Percentiles rank a stretch among this genome's conserved stretches.
Conservation (phyloP, 1,284 basidiomycete genomes). For the Apiotrichum montevideense region DNA sequence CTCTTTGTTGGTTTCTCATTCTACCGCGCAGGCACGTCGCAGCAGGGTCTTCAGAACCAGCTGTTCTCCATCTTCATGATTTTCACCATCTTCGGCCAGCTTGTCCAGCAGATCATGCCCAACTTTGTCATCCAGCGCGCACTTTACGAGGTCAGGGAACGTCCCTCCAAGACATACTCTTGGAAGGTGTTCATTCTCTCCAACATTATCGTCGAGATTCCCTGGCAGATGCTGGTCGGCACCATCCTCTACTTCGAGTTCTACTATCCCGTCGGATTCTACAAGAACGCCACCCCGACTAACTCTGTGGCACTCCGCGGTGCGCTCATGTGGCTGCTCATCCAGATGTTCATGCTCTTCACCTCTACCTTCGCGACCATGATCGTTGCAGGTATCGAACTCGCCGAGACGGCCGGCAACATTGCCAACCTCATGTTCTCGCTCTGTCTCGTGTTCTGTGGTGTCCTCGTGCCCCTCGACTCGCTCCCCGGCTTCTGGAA, state of each 20-base stretch:
- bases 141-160: slow-evolving; percentile 68
- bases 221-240: slow-evolving; percentile 51
- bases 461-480: slow-evolving; percentile 48
- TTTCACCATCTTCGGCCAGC: slow-evolving; percentile 46
- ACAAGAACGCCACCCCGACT: slow-evolving; percentile 42
- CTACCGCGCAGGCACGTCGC: slow-evolving; percentile 60
- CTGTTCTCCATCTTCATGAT: slow-evolving; percentile 57
- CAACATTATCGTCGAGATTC: slow-evolving; percentile 47
- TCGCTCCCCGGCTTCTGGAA: slow-evolving; percentile 64
- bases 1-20: slow-evolving; percentile 54
- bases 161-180: slow-evolving; percentile 69
- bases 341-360: slow-evolving; percentile 45
- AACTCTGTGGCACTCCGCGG: slow-evolving; percentile 38
- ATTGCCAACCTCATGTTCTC: slow-evolving; percentile 48
- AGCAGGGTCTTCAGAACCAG: slow-evolving; percentile 74
- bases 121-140: slow-evolving; percentile 51
- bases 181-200: slow-evolving; percentile 62
- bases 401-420: slow-evolving; percentile 47
- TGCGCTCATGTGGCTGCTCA: slow-evolving; percentile 41
- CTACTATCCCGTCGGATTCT: slow-evolving; percentile 48
- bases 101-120: slow-evolving; percentile 48
- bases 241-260: slow-evolving; percentile 47
- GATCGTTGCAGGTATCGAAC: slow-evolving; percentile 41
- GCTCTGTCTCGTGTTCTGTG: slow-evolving; percentile 58
- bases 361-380: slow-evolving; percentile 46